Base-by-base conservation (phyloP, 2,329 filamentous ascomycete genomes). In the Neofusicoccum ribis region DNA sequence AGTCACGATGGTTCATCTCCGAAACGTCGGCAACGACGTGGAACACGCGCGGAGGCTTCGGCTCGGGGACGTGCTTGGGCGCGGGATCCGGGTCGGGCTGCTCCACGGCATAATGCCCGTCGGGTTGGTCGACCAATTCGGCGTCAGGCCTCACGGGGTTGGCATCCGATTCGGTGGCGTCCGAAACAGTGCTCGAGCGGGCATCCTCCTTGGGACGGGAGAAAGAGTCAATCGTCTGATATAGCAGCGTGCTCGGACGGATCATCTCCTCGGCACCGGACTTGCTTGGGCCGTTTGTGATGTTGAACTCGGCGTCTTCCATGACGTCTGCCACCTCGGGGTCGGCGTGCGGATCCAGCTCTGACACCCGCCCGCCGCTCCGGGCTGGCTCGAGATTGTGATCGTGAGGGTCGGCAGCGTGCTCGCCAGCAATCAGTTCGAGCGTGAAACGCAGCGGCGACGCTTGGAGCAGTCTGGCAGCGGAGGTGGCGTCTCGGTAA, bases 381-480 rank as follows among this genome's bases (percentile, higher is more conserved):
- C 39, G 61, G 23, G 41, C 23, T n/a, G 47, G 17, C n/a, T 66
- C 36, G 20, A 27, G 2, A 20, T 46, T 17, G 17, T 47, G 43
- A 56, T 50, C 61, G 14, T 65, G 65, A 41, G 51, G 17, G 39
- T 60, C 63, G 15, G 37, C 64, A 37, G 65, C 62, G 14, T 67
- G 43, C 17, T 64, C 51, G 34, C 41, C 41, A 31, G 47, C 41
- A 37, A 70, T 65, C 64, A 68, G 75, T 70, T 79, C 76, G 66
- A 84, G 77, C 8, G 78, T 73, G 69, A 84, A 84, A 37, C 78
- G 77, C 58, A 84, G 73, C 7, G 82, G 82, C 43, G 77, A 81
- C 39, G 76, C 79, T 63, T 78, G 72, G 51, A 83, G 71, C 37
- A 82, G 78, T 15, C 75, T 69, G 39, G 77, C 71, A 0, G 81